A percentile compares a stretch with the other conserved stretches of the same genome.
Conservation (phyloP, 495 filamentous ascomycete species). For the Penicillium coffeae region DNA sequence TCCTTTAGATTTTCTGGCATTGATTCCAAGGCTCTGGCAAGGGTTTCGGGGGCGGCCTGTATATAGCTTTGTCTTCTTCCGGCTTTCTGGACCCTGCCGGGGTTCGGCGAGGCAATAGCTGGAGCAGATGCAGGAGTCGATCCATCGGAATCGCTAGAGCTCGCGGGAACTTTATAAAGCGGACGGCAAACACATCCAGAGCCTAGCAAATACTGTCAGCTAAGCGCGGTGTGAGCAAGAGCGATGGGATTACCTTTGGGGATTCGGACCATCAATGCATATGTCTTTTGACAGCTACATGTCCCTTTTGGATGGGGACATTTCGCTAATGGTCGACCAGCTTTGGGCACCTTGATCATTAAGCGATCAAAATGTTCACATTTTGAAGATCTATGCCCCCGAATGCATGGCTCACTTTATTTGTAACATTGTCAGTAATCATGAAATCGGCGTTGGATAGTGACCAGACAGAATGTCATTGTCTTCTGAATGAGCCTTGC, state of each 20-base stretch:
- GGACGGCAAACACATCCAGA: conserved; percentile 40
- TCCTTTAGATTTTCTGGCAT: conserved; percentile 21
- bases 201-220: conserved; percentile 15
- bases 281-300: conserved; percentile 52
- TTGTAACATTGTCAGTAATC: conserved; percentile 3
- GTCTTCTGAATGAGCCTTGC: not conserved
- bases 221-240: not conserved
- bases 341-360: conserved; percentile 76
- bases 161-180: conserved; percentile 34
- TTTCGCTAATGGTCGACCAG: conserved; percentile 70
- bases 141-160: conserved; percentile 14
- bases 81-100: conserved; percentile 26
- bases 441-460: not conserved
- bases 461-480: not conserved
- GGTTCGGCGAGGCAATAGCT: conserved; percentile 9
- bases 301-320: conserved; percentile 69
- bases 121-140: conserved; percentile 8
- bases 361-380: conserved; percentile 72
- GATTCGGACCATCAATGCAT: conserved; percentile 52
- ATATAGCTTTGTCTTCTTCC: conserved; percentile 24
- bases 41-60: conserved; percentile 25
- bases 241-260: conserved; percentile 35
- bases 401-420: conserved; percentile 73
- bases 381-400: conserved; percentile 81
- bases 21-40: conserved; percentile 24